Conservation (phyloP, 208 protist species). For the Trypanosoma cruzi region DNA sequence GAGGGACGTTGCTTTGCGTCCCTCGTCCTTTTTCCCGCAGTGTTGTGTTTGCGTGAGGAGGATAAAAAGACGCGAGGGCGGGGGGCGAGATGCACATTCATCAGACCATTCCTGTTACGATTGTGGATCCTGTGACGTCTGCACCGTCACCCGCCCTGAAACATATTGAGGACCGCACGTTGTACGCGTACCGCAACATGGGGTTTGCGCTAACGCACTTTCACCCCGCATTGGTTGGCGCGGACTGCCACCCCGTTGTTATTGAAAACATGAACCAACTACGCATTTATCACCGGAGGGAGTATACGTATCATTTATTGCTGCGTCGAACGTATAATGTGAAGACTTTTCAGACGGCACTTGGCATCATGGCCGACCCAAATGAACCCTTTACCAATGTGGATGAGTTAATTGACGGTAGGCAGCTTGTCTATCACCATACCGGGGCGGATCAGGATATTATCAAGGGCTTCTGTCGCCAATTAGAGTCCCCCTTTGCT, state of each 20-base stretch:
- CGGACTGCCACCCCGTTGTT: constrained; percentile 9
- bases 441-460: constrained; percentile 19
- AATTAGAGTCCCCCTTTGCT: constrained; percentile 12
- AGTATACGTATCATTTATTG: constrained; percentile 15
- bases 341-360: constrained; percentile 22
- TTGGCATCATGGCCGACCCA: constrained; percentile 20
- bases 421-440: constrained; percentile 10
- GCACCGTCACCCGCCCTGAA: not conserved
- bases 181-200: constrained; percentile 26
- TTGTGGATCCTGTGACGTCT: constrained; percentile 16
- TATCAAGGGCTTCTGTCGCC: constrained; percentile 15
- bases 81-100: constrained; percentile 26
- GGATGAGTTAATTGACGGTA: constrained; percentile 14
- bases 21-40: not conserved
- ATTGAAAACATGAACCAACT: constrained; percentile 28
- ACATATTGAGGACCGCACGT: constrained; percentile 23
- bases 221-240: constrained; percentile 6
- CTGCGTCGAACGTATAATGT: constrained; percentile 27
- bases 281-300: constrained; percentile 11
- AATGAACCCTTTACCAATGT: constrained; percentile 14
- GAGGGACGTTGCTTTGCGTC: not conserved
- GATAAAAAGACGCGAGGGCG: not conserved
- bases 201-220: constrained; percentile 26
- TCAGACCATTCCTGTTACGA: constrained; percentile 21
- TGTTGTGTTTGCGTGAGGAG: not conserved